A percentile compares a stretch with the other conserved stretches of the same genome.
These are phyloP conservation scores for Phytopythium boreale DNA, from an alignment of 352 stramenopile genomes.

Conservation along the genomic window DNA sequence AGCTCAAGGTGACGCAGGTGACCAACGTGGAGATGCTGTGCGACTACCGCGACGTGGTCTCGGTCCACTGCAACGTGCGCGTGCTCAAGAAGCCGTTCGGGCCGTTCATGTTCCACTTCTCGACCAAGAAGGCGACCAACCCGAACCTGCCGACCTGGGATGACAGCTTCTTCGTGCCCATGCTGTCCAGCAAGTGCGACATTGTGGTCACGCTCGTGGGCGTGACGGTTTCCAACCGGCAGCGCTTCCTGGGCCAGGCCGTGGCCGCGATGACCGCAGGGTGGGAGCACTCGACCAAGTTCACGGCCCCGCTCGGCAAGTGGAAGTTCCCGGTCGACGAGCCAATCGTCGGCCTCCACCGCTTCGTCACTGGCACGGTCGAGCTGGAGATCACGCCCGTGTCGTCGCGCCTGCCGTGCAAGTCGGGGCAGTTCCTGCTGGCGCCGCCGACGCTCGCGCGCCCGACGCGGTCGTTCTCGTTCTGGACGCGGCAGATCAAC, in stretches of 20 bases:
- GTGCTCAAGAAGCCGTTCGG: constrained; percentile 86
- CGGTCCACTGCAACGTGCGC: constrained; percentile 72
- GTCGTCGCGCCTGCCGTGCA: constrained; percentile 55
- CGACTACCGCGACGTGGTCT: constrained; percentile 67
- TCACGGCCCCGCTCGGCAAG: constrained; percentile 51
- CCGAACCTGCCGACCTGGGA: constrained; percentile 56
- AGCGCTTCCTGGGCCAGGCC: constrained; percentile 68
- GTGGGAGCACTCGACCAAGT: constrained; percentile 48
- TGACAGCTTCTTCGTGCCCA: constrained; percentile 73
- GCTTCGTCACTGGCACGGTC: constrained; percentile 62
- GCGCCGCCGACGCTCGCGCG: constrained; percentile 36
- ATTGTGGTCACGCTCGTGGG: constrained; percentile 76
- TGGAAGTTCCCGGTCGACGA: constrained; percentile 83
- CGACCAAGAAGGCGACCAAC: constrained; percentile 48
- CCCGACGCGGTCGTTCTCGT: constrained; percentile 48
- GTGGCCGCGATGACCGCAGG: constrained; percentile 53
- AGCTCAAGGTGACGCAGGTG: constrained; percentile 48
- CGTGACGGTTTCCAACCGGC: constrained; percentile 44
- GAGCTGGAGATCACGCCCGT: constrained; percentile 55
- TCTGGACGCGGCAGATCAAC: constrained; percentile 58
- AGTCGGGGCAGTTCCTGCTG: constrained; percentile 79
- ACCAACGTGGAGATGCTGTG: constrained; percentile 66
- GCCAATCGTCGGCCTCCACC: constrained; percentile 57
- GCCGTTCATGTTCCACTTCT: constrained; percentile 87
- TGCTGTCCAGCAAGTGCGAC: constrained; percentile 80